These are phyloP conservation scores for Arthroderma sp. DNA, from an alignment of 2,329 filamentous ascomycete genomes.

Conservation along the genomic window DNA sequence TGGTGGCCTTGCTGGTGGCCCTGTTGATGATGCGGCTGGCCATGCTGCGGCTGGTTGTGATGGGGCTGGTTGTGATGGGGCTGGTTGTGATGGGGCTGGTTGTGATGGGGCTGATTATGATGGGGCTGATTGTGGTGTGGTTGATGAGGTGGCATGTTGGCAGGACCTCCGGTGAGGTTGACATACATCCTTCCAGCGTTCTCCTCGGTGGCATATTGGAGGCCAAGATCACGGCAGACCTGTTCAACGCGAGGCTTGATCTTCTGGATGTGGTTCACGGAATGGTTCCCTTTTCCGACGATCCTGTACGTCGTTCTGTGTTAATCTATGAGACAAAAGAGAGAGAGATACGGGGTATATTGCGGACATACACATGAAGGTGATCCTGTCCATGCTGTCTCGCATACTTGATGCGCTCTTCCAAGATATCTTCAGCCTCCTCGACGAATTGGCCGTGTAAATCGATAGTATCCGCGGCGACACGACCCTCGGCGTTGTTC, in stretches of 20 bases:
- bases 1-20: background rate
- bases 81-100: slow-evolving; percentile 21
- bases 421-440: slow-evolving; percentile 83
- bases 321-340: too few species aligned
- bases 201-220: slow-evolving; percentile 74
- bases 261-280: slow-evolving; percentile 69
- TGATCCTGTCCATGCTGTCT: slow-evolving; percentile 62
- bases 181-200: slow-evolving; percentile 86
- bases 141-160: slow-evolving; percentile 35
- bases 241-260: slow-evolving; percentile 90
- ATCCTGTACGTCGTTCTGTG: slow-evolving; percentile 44
- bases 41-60: slow-evolving; percentile 11
- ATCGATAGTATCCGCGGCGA: slow-evolving; percentile 75
- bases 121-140: slow-evolving; percentile 20
- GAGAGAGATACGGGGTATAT: too few species aligned
- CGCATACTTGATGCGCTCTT: slow-evolving; percentile 71
- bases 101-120: slow-evolving; percentile 22
- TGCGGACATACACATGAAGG: slow-evolving; percentile 57
- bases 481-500: slow-evolving; percentile 70
- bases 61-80: slow-evolving; percentile 28
- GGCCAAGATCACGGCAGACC: slow-evolving; percentile 67
- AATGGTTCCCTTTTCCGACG: slow-evolving; percentile 91
- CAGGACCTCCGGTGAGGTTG: slow-evolving; percentile 63
- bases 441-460: slow-evolving; percentile 90
- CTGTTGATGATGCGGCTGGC: slow-evolving; percentile 20